These are phyloP conservation scores for Hymenoscyphus occultus DNA, from an alignment of 2,329 filamentous ascomycete genomes.

Conservation along the genomic window DNA sequence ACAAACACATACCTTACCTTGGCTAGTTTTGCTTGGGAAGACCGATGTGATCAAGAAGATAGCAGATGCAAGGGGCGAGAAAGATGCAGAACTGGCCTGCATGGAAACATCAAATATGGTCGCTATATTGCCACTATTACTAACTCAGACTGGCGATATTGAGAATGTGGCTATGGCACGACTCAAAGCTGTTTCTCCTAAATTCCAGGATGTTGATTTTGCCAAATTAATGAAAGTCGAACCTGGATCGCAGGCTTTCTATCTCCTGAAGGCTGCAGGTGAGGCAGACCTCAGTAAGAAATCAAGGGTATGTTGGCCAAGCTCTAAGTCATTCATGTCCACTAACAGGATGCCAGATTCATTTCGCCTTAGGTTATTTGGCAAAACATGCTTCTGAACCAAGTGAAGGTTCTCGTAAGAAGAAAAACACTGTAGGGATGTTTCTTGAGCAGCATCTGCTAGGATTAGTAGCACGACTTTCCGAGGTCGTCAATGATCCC, in stretches of 20 bases:
- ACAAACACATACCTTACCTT: conserved; percentile 80
- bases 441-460: conserved; percentile 84
- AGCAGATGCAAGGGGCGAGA: conserved; percentile 70
- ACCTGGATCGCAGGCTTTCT: conserved; percentile 71
- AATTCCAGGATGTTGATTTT: conserved; percentile 66
- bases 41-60: conserved; percentile 78
- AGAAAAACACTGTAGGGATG: conserved; percentile 60
- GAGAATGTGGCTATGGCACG: conserved; percentile 67
- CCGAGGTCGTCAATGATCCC: conserved; percentile 71
- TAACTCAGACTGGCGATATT: conserved; percentile 56
- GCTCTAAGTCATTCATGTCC: background rate
- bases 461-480: conserved; percentile 80
- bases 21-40: conserved; percentile 76
- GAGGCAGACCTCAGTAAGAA: conserved; percentile 60
- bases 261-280: conserved; percentile 76
- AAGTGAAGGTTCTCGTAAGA: conserved; percentile 35
- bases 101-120: conserved; percentile 56
- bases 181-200: conserved; percentile 64
- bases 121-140: conserved; percentile 56
- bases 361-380: conserved; percentile 39
- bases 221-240: conserved; percentile 70
- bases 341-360: conserved; percentile 28
- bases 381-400: conserved; percentile 35
- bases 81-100: conserved; percentile 55
- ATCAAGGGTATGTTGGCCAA: conserved; percentile 48